phyloP scores from a whole-genome alignment of 139 green algal genomes.

The Limnomonas spitsbergensis region DNA sequence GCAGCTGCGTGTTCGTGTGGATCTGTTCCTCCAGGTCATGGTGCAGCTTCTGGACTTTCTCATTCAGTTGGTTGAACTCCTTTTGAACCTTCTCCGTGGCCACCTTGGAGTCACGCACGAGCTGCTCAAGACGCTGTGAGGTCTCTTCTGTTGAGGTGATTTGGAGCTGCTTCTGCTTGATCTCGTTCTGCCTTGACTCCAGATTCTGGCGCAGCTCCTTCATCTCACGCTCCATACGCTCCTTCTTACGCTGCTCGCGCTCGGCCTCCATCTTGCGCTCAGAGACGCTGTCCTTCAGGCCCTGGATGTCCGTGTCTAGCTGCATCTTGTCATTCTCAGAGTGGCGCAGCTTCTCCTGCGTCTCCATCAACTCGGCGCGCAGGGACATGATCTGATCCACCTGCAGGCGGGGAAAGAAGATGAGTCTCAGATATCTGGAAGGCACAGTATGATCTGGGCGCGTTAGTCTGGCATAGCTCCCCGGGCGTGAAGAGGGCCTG shows the following conservation, averaged over 20 bases:
- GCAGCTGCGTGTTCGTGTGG: constrained; percentile 81
- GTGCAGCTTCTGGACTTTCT: constrained; percentile 86
- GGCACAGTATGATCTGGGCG: no score
- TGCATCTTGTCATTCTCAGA: constrained; percentile 64
- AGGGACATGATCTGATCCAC: constrained; percentile 77
- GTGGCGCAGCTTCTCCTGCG: constrained; percentile 61
- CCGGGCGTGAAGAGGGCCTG: no score
- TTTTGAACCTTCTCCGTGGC: constrained; percentile 75
- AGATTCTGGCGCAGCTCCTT: constrained; percentile 66
- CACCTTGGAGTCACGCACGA: constrained; percentile 65
- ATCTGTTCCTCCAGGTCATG: constrained; percentile 87
- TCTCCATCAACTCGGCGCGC: constrained; percentile 65
- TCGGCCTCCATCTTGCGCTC: constrained; percentile 75
- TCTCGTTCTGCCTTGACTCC: constrained; percentile 69
- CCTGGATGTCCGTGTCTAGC: constrained; percentile 59
- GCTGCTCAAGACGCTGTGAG: constrained; percentile 53
- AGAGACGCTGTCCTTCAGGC: constrained; percentile 20
- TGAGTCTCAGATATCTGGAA: no score
- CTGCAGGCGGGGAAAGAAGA: constrained; percentile 24
- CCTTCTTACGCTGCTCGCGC: constrained; percentile 65
- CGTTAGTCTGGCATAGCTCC: no score
- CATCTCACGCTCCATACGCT: constrained; percentile 65
- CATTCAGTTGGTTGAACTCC: constrained; percentile 81
- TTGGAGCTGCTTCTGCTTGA: constrained; percentile 70
- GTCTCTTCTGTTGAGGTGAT: constrained; percentile 51